Evolutionary conservation across 805 yeast species (phyloP), one percentile per base, ranked within the genome.

Genomic region (Metschnikowia drakensbergensis): DNA sequence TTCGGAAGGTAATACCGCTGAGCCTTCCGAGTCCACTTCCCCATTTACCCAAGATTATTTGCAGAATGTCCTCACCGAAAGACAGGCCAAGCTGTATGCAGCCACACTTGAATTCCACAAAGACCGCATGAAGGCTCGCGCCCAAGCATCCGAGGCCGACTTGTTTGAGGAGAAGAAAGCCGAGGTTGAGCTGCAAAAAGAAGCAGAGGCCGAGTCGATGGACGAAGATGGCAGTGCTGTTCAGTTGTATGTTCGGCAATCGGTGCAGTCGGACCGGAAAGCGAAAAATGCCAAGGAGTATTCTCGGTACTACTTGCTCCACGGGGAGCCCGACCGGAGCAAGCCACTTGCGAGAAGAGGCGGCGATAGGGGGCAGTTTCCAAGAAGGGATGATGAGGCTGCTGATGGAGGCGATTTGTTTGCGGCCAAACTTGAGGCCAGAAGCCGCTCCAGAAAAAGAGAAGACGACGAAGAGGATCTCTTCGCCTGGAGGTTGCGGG

Each of bases 241-340:
- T 3, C 65, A 63, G 3, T 60, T 83, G 42, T 55, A 63, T 37
- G 67, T 76, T 7, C 70, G 91, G 49, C 79, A 72, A 54, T 72
- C 87, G 8, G 70, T 74, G 41, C 69, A 64, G 42, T 66, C 76
- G 2, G 92, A 85, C 63, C 68, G 70, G 40, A 85, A 85, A 55
- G 76, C 75, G 11, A 71, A 71, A 47, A 79, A 80, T 51, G 83
- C 89, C 7, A 69, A 78, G 23, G 77, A 72, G 10, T 75, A 75
- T 46, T 82, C 88, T 22, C 64, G 86, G 35, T 85, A 83, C 64
- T 85, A 85, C 65, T 67, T 83, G 49, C 60, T 82, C 13, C 84
- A 85, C 54, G 92, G 92, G 3, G 90, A 83, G 59, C 92, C 90
- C 3, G 80, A 80, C 50, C 61, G 67, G 59, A 58, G 76, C 51